Percentiles rank a stretch among this genome's conserved stretches.
Evolutionary conservation across 2,329 filamentous ascomycete species (phyloP).

Genomic region (Colletotrichum salicis): DNA sequence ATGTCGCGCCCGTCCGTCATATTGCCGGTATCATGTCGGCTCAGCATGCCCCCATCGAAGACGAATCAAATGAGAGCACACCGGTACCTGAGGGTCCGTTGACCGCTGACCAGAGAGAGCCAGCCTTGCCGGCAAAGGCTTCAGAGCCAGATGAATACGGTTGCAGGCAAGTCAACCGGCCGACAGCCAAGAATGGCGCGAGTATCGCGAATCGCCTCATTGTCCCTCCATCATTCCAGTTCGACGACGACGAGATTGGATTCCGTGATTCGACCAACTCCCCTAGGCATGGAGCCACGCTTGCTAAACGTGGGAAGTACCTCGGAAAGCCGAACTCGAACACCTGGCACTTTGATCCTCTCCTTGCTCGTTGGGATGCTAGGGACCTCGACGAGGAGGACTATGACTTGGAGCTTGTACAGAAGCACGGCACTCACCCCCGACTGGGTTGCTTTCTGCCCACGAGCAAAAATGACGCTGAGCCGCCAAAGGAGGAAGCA

Average conservation of each 20-base stretch:
- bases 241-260: constrained; percentile 65
- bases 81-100: constrained; percentile 37
- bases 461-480: constrained; percentile 57
- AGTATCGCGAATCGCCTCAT: constrained; percentile 63
- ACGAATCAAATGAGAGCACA: constrained; percentile 44
- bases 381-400: constrained; percentile 59
- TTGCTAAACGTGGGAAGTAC: constrained; percentile 63
- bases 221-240: constrained; percentile 60
- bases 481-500: constrained; percentile 52
- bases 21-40: constrained; percentile 46
- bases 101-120: constrained; percentile 42
- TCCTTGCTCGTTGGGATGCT: constrained; percentile 63
- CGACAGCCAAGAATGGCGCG: constrained; percentile 50
- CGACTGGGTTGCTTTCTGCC: constrained; percentile 63
- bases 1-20: constrained; percentile 36
- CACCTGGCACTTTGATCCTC: constrained; percentile 65
- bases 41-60: constrained; percentile 39
- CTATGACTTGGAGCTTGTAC: constrained; percentile 61
- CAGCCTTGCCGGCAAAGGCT: constrained; percentile 42
- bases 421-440: constrained; percentile 63
- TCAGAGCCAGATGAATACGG: constrained; percentile 63
- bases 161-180: constrained; percentile 57
- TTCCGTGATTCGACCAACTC: constrained; percentile 69
- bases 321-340: constrained; percentile 64
- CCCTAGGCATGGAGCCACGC: constrained; percentile 62